Base-by-base conservation (phyloP, 2,329 filamentous ascomycete species). In the Xylaria multiplex region DNA sequence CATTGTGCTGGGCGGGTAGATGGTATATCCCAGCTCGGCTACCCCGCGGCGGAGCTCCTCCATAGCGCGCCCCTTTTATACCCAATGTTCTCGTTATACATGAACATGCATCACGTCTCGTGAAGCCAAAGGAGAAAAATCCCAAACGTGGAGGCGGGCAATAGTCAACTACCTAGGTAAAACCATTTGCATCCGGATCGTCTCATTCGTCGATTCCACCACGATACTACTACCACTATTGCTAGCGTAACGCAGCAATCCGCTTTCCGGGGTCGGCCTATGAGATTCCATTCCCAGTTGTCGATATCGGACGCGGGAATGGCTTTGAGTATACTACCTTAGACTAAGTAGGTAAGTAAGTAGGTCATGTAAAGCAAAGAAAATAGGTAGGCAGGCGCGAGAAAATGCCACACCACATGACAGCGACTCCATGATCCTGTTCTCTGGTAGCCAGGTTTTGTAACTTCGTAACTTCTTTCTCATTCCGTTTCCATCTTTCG, bases 21-120 rank as follows among this genome's bases (percentile, higher is more conserved):
- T n/a, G n/a, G n/a, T n/a, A n/a, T 27, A 27, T 27, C 27, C 6
- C 35, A 37, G 35, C 35, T 37, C 35, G 11, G 35, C 30, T 54
- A 54, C 63, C 59, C 63, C 63, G 57, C 62, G 55, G 49, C 35
- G 49, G 49, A 32, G 42, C 35, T 37, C 24, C 55, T 54, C 55
- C 56, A 59, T 19, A n/a, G 16, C 30, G 40, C 3, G 6, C 54
- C 48, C 32, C 46, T 56, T 48, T 32, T 50, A 27, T 27, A 27
- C 27, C 27, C 27, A 27, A 27, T 27, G 27, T 27, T 27, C 27
- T 27, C 5, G 27, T 27, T 27, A 27, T 27, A 27, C 27, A 27
- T 27, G 27, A 27, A n/a, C 27, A 27, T 27, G 27, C 27, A 27
- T 27, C 27, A 27, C 27, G 5, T 27, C 27, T 27, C 27, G 27